Percentiles rank a stretch among this genome's conserved stretches.
phyloP scores from a whole-genome alignment of 2,329 filamentous ascomycete genomes.

The Penicillium sp. region DNA sequence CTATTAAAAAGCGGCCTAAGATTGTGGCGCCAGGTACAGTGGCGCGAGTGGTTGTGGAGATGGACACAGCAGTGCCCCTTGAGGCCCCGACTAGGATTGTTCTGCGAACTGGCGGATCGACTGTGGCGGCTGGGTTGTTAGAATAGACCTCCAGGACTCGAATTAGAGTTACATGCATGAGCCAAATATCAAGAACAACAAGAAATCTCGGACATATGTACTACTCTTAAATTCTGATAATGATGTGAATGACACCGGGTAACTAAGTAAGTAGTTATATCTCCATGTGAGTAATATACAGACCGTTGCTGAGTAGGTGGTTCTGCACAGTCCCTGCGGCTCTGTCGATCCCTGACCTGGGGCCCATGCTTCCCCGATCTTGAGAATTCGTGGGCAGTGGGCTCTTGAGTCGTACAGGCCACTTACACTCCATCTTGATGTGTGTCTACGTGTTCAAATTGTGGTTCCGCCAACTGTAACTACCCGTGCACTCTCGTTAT shows the following conservation, averaged over 20 bases:
- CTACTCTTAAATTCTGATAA: not conserved
- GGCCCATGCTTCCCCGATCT: not conserved
- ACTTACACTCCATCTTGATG: not conserved
- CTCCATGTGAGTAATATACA: not conserved
- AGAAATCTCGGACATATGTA: too few species aligned
- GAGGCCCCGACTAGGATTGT: constrained; percentile 80
- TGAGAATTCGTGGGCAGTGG: not conserved
- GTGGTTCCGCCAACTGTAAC: not conserved
- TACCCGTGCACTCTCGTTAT: not conserved
- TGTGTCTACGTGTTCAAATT: not conserved
- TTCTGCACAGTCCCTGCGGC: constrained; percentile 10
- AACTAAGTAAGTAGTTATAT: not conserved
- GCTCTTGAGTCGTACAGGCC: not conserved
- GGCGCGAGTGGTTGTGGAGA: constrained; percentile 72
- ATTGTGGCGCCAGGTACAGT: constrained; percentile 78
- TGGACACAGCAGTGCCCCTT: constrained; percentile 73
- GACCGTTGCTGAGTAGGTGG: not conserved
- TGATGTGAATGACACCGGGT: not conserved
- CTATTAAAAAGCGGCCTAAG: constrained; percentile 78
- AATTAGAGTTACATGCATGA: not conserved
- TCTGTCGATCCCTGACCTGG: constrained; percentile 4
- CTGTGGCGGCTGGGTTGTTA: constrained; percentile 82
- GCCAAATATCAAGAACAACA: too few species aligned
- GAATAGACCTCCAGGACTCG: constrained; percentile 47
- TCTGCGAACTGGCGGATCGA: constrained; percentile 75